Evolutionary conservation across 768 basidiomycete species (phyloP).

Genomic region (Trametes cubensis): DNA sequence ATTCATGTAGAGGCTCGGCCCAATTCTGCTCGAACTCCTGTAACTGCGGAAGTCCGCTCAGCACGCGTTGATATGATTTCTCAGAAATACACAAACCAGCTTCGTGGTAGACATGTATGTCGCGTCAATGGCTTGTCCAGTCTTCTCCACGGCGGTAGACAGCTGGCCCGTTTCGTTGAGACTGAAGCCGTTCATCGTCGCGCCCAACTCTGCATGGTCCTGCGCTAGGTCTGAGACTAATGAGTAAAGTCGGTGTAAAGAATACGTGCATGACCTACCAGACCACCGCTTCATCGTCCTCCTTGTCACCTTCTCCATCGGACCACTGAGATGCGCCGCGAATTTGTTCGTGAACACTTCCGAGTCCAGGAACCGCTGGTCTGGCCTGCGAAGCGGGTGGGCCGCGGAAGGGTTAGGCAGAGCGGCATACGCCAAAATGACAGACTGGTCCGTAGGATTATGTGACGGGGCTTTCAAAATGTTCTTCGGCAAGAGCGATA

Average conservation of each 20-base stretch:
- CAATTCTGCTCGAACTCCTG: conserved; percentile 94
- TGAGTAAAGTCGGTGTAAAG: neutral
- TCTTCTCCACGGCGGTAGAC: conserved; percentile 90
- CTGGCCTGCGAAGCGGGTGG: conserved; percentile 87
- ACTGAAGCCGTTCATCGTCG: conserved; percentile 90
- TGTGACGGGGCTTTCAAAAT: conserved; percentile 93
- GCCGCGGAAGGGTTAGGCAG: conserved; percentile 89
- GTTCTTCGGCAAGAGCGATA: conserved; percentile 93
- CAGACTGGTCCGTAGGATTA: conserved; percentile 82
- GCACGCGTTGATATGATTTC: neutral
- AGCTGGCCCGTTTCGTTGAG: conserved; percentile 78
- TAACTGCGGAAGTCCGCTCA: conserved; percentile 50
- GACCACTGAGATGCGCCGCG: conserved; percentile 85
- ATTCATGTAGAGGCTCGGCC: conserved; percentile 95
- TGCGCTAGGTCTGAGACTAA: conserved; percentile 66
- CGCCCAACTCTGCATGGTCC: conserved; percentile 90
- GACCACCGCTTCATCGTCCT: conserved; percentile 93
- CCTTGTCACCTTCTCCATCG: conserved; percentile 96
- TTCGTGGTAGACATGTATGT: conserved; percentile 92
- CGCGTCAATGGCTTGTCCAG: conserved; percentile 93
- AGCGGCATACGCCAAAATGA: conserved; percentile 74
- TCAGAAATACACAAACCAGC: conserved; percentile 55
- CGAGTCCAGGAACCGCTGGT: conserved; percentile 94
- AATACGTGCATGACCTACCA: conserved; percentile 50
- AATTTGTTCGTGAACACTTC: conserved; percentile 97